Conservation (phyloP, 2,329 filamentous ascomycete genomes). For the Trichoderma cornu-damae region DNA sequence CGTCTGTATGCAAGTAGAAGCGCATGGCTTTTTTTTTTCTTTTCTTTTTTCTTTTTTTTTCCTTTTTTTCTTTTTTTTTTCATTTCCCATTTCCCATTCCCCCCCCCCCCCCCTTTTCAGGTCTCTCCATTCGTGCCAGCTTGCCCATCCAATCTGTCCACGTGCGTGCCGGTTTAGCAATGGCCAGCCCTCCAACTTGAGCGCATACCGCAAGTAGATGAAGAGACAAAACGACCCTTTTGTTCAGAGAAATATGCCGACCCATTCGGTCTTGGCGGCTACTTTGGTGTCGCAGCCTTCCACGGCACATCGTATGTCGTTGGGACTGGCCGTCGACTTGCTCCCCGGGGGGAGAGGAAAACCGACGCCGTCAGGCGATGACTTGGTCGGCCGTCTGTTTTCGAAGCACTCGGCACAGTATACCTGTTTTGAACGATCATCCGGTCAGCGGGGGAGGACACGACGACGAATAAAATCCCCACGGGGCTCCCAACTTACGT, state of each 20-base stretch:
- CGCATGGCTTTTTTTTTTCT: no score
- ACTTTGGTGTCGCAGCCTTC: constrained; percentile 53
- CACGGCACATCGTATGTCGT: constrained; percentile 49
- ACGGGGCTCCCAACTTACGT: constrained; percentile 55
- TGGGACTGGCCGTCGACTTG: constrained; percentile 22
- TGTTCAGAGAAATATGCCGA: constrained; percentile 54
- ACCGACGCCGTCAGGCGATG: constrained; percentile 31
- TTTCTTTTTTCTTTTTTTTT: no score
- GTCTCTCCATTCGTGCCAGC: no score
- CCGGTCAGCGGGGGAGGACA: no score
- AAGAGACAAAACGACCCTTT: not conserved
- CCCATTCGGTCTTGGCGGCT: constrained; percentile 51
- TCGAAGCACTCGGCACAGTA: constrained; percentile 60
- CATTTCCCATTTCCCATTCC: no score
- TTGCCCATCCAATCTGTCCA: not conserved
- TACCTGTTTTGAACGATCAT: constrained; percentile 41
- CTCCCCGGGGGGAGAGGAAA: constrained; percentile 36
- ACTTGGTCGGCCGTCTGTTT: constrained; percentile 42
- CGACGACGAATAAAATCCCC: no score
- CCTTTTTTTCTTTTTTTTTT: no score
- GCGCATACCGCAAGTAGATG: not conserved
- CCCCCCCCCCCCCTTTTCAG: no score
- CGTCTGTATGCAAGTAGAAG: no score
- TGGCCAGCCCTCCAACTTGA: no score
- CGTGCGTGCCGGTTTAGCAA: no score